phyloP scores from a whole-genome alignment of 345 rosid genomes.

The Salix udensis region DNA sequence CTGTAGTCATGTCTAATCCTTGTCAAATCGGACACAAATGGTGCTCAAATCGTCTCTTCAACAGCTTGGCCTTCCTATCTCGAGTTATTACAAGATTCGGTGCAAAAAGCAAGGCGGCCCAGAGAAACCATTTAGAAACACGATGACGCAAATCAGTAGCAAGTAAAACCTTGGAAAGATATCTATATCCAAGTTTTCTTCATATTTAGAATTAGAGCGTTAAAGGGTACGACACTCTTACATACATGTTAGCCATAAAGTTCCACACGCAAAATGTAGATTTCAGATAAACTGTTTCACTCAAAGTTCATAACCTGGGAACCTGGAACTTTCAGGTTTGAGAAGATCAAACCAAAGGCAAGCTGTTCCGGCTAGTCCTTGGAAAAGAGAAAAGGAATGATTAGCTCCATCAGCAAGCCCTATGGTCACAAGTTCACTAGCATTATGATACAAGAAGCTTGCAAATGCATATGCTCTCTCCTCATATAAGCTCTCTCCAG shows the following conservation, averaged over 20 bases:
- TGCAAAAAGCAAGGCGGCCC: background rate
- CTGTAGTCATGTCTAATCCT: background rate
- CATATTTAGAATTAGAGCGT: background rate
- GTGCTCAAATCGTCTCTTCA: background rate
- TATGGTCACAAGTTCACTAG: constrained; percentile 15
- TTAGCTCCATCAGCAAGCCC: constrained; percentile 22
- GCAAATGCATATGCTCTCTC: constrained; percentile 80
- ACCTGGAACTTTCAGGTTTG: constrained; percentile 46
- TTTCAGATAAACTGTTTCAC: background rate
- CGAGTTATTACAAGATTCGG: background rate
- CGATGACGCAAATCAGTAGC: background rate
- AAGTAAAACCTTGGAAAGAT: background rate
- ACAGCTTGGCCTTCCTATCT: background rate
- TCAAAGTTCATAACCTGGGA: constrained; percentile 79
- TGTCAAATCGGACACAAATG: background rate
- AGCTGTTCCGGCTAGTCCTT: constrained; percentile 66
- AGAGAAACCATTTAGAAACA: background rate
- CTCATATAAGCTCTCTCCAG: constrained; percentile 64
- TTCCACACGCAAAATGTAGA: background rate
- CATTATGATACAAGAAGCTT: constrained; percentile 56
- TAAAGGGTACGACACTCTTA: background rate
- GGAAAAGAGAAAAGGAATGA: constrained; percentile 58
- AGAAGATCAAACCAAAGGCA: constrained; percentile 76
- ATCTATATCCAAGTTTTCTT: background rate
- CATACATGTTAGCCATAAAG: background rate